Base-by-base conservation (phyloP, 805 yeast genomes). In the Cyberlindnera suaveolens region DNA sequence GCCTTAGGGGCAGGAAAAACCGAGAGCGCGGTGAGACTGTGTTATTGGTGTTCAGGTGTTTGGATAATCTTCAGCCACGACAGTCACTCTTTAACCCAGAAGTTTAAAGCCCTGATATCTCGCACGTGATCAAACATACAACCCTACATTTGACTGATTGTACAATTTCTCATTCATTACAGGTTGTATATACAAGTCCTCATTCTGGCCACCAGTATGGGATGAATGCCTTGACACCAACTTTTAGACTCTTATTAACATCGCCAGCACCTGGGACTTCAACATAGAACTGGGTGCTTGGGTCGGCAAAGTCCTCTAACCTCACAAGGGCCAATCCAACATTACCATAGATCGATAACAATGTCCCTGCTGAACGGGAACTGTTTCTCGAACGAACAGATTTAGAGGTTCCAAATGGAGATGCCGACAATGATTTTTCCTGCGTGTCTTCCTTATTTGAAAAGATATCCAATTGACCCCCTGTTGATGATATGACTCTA, bases 201-300 rank as follows among this genome's bases (percentile, higher is more conserved):
- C 41, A 44, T 36, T 50, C 53, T 0, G 89, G 89, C 89, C 91
- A 85, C 90, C 91, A 85, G 39, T 73, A 80, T 0, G 95, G 93
- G 6, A 66, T 64, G 45, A 66, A 68, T 0, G 80, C 85, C 51
- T 71, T 70, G 19, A 82, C 63, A 1, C 72, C 72, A 7, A 79
- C 53, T 35, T 55, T 56, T 13, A 58, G 36, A 2, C 43, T 31
- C 33, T 51, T 50, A 33, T 53, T 53, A 5, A 44, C 49, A 7
- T 48, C 39, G 4, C 54, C 60, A 4, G 51, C 49, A 1, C 52
- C 51, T 11, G 63, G 61, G 1, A 58, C 26, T 39, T 61, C 63
- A 20, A 68, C 47, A 36, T 52, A 55, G 39, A 62, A 61, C 41
- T 45, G 60, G 53, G 48, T 65, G 29, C 56, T 65, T 46, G 62